A percentile compares a stretch with the other conserved stretches of the same genome.
These are phyloP conservation scores for Paramyrothecium roridum DNA, from an alignment of 2,329 filamentous ascomycete genomes.

Conservation along the genomic window DNA sequence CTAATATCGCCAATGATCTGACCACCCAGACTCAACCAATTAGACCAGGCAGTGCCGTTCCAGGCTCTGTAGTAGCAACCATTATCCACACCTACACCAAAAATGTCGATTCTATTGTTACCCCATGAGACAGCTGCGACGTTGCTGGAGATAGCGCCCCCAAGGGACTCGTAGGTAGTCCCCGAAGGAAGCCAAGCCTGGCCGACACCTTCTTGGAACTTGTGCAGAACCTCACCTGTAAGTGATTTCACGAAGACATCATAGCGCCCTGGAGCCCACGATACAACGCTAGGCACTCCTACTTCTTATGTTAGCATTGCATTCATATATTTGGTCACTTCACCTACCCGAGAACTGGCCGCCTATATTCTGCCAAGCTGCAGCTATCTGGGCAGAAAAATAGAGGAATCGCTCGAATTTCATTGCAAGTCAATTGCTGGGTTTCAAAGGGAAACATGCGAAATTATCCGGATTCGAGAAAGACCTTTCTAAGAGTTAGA, in stretches of 20 bases:
- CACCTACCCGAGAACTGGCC: not conserved
- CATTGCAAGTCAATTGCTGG: not conserved
- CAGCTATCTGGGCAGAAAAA: not conserved
- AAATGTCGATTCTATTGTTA: slow-evolving; percentile 17
- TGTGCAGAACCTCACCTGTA: not conserved
- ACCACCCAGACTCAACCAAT: slow-evolving; percentile 22
- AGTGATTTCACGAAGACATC: not conserved
- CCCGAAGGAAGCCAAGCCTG: not conserved
- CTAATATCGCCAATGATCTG: slow-evolving; percentile 15
- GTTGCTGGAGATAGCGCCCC: slow-evolving; percentile 10
- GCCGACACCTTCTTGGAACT: not conserved
- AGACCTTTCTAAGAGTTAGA: too few species aligned
- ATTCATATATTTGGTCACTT: not conserved
- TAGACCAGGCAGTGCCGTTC: slow-evolving; percentile 11
- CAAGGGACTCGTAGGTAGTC: slow-evolving; percentile 6
- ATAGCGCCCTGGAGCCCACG: not conserved
- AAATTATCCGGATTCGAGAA: too few species aligned
- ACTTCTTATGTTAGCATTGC: not conserved
- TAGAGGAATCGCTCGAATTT: not conserved
- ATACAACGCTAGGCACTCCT: not conserved
- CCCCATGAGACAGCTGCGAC: slow-evolving; percentile 19
- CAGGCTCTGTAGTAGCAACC: slow-evolving; percentile 17
- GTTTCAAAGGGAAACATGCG: not conserved
- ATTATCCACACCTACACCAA: slow-evolving; percentile 15
- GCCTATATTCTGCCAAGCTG: not conserved